phyloP scores from a whole-genome alignment of 371 early-diverging fungal species.

The Mortierella sp. region DNA sequence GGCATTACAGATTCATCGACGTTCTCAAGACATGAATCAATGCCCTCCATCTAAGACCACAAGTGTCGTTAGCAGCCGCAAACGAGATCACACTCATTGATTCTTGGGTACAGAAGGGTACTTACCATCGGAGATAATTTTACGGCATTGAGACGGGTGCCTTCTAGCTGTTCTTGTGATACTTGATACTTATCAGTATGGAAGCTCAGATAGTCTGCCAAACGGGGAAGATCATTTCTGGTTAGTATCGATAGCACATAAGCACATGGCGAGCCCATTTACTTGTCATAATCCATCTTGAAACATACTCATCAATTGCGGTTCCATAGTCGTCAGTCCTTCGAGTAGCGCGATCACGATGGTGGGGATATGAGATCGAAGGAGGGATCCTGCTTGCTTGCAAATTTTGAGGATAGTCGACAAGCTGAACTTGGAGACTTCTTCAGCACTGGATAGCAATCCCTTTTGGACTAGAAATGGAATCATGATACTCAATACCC shows the following conservation, averaged over 20 bases:
- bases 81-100: too few relatives aligned
- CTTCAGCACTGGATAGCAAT: constrained; percentile 85
- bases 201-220: constrained; percentile 85
- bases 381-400: constrained; percentile 76
- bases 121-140: constrained; percentile 79
- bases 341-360: constrained; percentile 84
- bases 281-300: constrained; percentile 7
- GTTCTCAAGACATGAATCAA: constrained; percentile 82
- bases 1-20: constrained; percentile 77
- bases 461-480: constrained; percentile 90
- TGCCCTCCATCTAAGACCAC: constrained; percentile 72
- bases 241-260: too few relatives aligned
- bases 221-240: too few relatives aligned
- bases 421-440: constrained; percentile 87
- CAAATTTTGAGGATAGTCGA: constrained; percentile 85
- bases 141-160: constrained; percentile 74
- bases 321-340: constrained; percentile 81
- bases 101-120: too few relatives aligned
- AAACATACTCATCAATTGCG: constrained; percentile 71
- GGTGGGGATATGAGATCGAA: constrained; percentile 79
- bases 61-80: too few relatives aligned
- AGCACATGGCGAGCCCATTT: too few relatives aligned
- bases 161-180: constrained; percentile 89
- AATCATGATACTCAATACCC: constrained; percentile 81
- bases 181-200: constrained; percentile 89